phyloP scores from a whole-genome alignment of 2,329 filamentous ascomycete genomes.

The Fusarium pseudonygamai region DNA sequence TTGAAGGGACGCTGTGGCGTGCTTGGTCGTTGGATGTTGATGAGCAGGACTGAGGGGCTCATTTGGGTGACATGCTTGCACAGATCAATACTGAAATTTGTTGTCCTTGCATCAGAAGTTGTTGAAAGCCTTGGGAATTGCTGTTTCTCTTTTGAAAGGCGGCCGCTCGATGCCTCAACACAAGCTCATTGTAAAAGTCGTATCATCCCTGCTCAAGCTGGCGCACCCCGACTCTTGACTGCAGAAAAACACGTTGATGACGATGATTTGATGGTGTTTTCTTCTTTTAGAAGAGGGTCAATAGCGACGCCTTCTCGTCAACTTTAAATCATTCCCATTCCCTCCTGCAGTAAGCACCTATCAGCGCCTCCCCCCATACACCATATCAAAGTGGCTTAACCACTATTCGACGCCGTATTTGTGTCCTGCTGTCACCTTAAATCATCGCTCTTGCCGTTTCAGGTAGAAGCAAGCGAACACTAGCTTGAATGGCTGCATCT shows the following conservation, averaged over 20 bases:
- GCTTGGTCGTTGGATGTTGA: background rate
- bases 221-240: background rate
- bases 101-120: fast-evolving
- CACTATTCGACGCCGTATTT: slow-evolving; percentile 6
- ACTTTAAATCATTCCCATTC: slow-evolving; percentile 2
- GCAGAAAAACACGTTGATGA: background rate
- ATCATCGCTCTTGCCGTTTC: slow-evolving; percentile 3
- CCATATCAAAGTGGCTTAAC: background rate
- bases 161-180: no score
- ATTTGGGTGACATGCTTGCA: background rate
- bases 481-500: background rate
- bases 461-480: slow-evolving; percentile 1
- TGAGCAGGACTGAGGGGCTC: background rate
- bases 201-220: background rate
- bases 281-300: no score
- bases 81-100: background rate
- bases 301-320: background rate
- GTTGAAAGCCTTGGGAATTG: fast-evolving
- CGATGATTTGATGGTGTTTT: background rate
- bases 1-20: background rate
- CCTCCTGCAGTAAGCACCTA: background rate
- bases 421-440: background rate
- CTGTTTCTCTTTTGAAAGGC: no score
- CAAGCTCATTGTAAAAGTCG: background rate
- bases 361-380: slow-evolving; percentile 3